Evolutionary conservation across 177 flowering plant species (phyloP), one percentile per base, ranked within the genome.

Genomic region (Vitis hybrid): DNA sequence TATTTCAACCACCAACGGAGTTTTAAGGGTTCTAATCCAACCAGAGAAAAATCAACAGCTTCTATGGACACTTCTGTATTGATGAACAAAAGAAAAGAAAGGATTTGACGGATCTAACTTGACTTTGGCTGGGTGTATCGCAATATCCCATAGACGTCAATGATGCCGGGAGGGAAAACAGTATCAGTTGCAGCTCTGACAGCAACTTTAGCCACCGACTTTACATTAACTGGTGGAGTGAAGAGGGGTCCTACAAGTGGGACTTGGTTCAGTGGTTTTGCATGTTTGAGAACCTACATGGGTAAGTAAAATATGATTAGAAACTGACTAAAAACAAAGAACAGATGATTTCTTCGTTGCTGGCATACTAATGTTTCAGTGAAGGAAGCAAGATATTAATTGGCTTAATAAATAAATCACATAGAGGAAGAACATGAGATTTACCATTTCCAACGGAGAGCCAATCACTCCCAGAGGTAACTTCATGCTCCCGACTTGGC

Each of bases 361-460:
- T 26, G 26, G 26, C 26, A 26, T 26, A 26, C 26, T 26, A 26
- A 26, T 26, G 19, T 19, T 21, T 52, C n/a, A 64, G 10, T 16
- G 31, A 1, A 26, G 26, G 9, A 31, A 18, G 19, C 60, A 57
- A 18, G 2, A 57, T 0, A 33, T 33, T 19, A 64, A 59, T 6
- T 52, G 31, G 67, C 10, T 29, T 22, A 3, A 60, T 2, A 11
- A 21, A 26, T 26, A 26, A 2, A 26, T 26, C 26, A 26, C 26
- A 26, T 26, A 5, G 39, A 51, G 11, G 0, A 69, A 51, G 18
- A 11, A 69, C 29, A 65, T 3, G 33, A 52, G 29, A 7, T 5
- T 76, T 86, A 94, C 98, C 97, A 88, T 92, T 75, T 92, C 97
- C 86, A 94, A 12, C 22, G 98, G 97, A 51, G 95, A 81, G 48